A percentile compares a stretch with the other conserved stretches of the same genome.
Evolutionary conservation across 768 basidiomycete species (phyloP).

Genomic region (Termitomyces sp.): DNA sequence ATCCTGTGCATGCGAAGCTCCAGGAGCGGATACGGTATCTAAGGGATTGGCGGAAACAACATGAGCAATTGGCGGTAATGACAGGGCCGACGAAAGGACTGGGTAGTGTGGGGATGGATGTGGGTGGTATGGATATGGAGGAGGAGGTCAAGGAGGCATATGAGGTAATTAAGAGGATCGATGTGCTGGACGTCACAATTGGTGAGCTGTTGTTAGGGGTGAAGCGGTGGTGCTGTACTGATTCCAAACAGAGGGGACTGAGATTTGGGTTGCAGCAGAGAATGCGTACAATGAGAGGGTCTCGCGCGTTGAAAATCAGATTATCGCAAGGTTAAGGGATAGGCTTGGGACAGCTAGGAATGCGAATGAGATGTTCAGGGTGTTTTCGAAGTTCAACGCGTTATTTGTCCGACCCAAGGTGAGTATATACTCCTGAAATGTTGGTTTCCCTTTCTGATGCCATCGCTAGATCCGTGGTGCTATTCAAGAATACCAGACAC

Average conservation of each 20-base stretch:
- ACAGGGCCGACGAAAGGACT: conserved; percentile 90
- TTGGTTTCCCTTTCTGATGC: neutral
- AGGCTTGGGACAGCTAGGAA: conserved; percentile 92
- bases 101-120: conserved; percentile 64
- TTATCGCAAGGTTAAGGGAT: conserved; percentile 89
- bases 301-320: conserved; percentile 96
- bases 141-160: conserved; percentile 96
- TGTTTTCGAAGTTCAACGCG: conserved; percentile 98
- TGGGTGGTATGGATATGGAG: conserved; percentile 95
- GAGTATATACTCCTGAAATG: conserved; percentile 8
- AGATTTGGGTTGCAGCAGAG: conserved; percentile 97
- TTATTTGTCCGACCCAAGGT: conserved; percentile 96
- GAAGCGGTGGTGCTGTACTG: neutral
- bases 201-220: conserved; percentile 43
- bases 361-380: conserved; percentile 99
- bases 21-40: conserved; percentile 86
- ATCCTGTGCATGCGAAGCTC: conserved; percentile 84
- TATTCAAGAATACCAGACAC: conserved; percentile 98
- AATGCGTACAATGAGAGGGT: conserved; percentile 98
- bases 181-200: conserved; percentile 89
- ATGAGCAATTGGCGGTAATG: conserved; percentile 96
- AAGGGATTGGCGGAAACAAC: conserved; percentile 91
- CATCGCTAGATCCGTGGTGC: conserved; percentile 81
- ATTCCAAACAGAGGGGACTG: conserved; percentile 72
- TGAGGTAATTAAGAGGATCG: conserved; percentile 94